Evolutionary conservation across 2,329 filamentous ascomycete species (phyloP).

Genomic region (Aspergillus ibericus): DNA sequence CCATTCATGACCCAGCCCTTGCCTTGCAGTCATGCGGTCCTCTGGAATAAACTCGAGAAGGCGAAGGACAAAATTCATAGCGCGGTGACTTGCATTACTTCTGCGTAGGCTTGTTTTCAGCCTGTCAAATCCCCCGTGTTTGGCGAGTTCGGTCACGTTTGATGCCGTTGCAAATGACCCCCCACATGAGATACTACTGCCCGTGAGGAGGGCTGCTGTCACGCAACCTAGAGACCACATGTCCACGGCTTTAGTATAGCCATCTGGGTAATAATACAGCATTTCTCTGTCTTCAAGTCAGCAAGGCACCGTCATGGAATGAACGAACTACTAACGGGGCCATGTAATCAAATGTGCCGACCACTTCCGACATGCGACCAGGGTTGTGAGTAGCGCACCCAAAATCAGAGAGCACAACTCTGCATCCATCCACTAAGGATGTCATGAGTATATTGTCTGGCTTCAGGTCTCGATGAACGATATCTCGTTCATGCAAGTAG

Average conservation of each 20-base stretch:
- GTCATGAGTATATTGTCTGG: conserved; percentile 64
- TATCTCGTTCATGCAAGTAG: conserved; percentile 56
- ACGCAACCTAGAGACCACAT: conserved; percentile 64
- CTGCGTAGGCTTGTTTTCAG: conserved; percentile 48
- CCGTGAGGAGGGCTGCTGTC: conserved; percentile 53
- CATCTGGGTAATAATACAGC: conserved; percentile 25
- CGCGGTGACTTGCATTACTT: conserved; percentile 42
- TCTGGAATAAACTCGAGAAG: conserved; percentile 54
- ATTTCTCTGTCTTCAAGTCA: conserved; percentile 26
- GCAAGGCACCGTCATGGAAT: not conserved
- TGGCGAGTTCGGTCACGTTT: conserved; percentile 33
- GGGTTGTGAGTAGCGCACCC: conserved; percentile 50
- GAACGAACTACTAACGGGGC: conserved; percentile 54
- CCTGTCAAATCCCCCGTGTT: conserved; percentile 43
- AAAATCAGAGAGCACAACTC: conserved; percentile 63
- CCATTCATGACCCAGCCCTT: conserved; percentile 58
- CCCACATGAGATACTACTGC: conserved; percentile 50
- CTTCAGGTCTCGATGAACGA: conserved; percentile 64
- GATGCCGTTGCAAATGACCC: conserved; percentile 24
- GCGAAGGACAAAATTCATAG: conserved; percentile 55
- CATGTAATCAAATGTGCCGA: conserved; percentile 58
- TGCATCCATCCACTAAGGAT: conserved; percentile 49
- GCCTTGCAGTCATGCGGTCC: conserved; percentile 52
- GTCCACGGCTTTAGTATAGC: conserved; percentile 61
- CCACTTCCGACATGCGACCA: conserved; percentile 54